Conservation (phyloP, 2,329 filamentous ascomycete species). For the Colletotrichum sp. region DNA sequence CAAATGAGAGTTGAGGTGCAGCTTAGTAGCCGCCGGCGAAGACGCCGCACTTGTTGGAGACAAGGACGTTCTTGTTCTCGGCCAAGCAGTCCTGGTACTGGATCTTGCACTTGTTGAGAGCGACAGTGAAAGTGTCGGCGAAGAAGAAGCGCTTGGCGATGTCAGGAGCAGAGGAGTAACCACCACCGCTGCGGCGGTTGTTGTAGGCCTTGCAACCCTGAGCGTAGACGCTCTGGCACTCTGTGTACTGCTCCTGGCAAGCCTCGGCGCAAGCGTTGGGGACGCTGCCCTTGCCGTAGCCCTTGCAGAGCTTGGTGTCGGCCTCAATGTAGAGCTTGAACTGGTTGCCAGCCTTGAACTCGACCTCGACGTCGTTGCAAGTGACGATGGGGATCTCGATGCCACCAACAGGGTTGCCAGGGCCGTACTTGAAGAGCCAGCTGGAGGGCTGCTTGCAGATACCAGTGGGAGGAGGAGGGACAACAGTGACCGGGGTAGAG, state of each 20-base stretch:
- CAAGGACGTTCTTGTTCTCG: constrained; percentile 44
- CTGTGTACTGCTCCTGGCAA: constrained; percentile 56
- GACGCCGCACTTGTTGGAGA: constrained; percentile 42
- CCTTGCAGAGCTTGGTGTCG: constrained; percentile 47
- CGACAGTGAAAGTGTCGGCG: constrained; percentile 29
- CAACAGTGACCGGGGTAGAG: constrained; percentile 30
- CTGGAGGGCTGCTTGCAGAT: constrained; percentile 59
- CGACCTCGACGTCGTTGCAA: constrained; percentile 56
- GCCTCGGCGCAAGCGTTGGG: constrained; percentile 53
- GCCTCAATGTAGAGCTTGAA: constrained; percentile 59
- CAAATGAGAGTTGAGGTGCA: background rate
- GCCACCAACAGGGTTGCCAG: constrained; percentile 61
- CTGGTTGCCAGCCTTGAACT: constrained; percentile 43
- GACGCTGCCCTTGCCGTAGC: constrained; percentile 43
- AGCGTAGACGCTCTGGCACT: constrained; percentile 54
- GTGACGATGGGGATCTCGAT: constrained; percentile 58
- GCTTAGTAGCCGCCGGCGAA: constrained; percentile 32
- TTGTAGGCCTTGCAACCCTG: constrained; percentile 47
- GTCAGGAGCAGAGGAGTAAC: constrained; percentile 12
- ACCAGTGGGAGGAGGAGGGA: constrained; percentile 52
- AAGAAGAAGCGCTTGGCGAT: constrained; percentile 26
- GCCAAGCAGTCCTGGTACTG: constrained; percentile 55
- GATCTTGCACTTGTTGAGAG: constrained; percentile 47
- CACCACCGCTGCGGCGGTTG: constrained; percentile 15
- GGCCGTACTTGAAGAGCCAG: constrained; percentile 70